These are phyloP conservation scores for Mangifera indica DNA, from an alignment of 345 rosid species.

Conservation along the genomic window DNA sequence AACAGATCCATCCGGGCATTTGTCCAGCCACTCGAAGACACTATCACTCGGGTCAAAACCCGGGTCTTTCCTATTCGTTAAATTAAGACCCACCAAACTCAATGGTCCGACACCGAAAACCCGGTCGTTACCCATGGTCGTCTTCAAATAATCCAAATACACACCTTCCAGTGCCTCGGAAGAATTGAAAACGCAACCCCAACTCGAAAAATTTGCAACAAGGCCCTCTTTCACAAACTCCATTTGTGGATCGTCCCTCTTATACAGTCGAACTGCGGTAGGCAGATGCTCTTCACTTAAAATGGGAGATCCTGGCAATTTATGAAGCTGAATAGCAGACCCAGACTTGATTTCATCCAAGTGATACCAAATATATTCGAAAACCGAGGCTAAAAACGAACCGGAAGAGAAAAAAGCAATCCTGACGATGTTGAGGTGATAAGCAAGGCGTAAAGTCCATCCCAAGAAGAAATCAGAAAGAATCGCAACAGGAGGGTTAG, in stretches of 20 bases:
- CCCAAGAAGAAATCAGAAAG: constrained; percentile 79
- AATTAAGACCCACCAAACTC: constrained; percentile 34
- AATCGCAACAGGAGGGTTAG: constrained; percentile 57
- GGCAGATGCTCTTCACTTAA: constrained; percentile 55
- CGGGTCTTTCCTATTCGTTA: neutral
- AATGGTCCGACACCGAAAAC: constrained; percentile 62
- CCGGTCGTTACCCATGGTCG: constrained; percentile 40
- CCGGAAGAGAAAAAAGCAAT: constrained; percentile 48
- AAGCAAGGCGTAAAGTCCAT: constrained; percentile 55
- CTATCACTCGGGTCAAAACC: neutral
- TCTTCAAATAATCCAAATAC: constrained; percentile 35
- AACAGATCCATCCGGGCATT: constrained; percentile 51
- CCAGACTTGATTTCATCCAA: constrained; percentile 11
- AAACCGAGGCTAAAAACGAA: constrained; percentile 34
- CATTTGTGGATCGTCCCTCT: constrained; percentile 31
- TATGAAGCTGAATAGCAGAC: constrained; percentile 32
- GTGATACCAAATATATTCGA: constrained; percentile 30
- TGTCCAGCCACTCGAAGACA: constrained; percentile 48
- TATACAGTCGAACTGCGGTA: constrained; percentile 27
- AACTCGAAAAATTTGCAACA: constrained; percentile 35
- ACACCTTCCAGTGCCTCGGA: constrained; percentile 43
- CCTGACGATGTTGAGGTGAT: constrained; percentile 37
- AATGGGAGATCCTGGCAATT: constrained; percentile 50
- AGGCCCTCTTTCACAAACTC: constrained; percentile 29
- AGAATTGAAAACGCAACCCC: constrained; percentile 51